These are phyloP conservation scores for Moricandia moricandioides DNA, from an alignment of 345 rosid species.

Conservation along the genomic window DNA sequence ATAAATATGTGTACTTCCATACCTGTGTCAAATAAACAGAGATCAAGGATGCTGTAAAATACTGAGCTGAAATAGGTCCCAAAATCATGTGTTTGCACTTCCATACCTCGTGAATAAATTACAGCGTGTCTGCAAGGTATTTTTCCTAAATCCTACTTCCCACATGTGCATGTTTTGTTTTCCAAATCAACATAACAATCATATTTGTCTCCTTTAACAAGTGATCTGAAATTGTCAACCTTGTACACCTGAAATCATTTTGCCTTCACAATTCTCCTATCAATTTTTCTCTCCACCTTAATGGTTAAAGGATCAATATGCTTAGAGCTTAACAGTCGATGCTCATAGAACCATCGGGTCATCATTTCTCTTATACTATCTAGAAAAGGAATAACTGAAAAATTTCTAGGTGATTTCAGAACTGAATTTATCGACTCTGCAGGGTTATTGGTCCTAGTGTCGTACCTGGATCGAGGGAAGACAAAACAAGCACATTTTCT, in stretches of 20 bases:
- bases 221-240: background rate
- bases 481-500: too few relatives aligned
- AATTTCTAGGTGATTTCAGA: background rate
- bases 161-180: too few relatives aligned
- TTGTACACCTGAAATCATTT: background rate
- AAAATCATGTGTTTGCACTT: too few relatives aligned
- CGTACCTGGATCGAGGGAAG: background rate
- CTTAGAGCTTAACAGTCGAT: background rate
- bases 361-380: background rate
- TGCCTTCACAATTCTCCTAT: background rate
- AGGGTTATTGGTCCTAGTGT: background rate
- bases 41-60: background rate
- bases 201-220: too few relatives aligned
- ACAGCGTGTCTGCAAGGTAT: too few relatives aligned
- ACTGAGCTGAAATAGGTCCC: too few relatives aligned
- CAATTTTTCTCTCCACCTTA: background rate
- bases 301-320: background rate
- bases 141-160: too few relatives aligned
- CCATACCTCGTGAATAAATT: background rate
- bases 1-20: background rate
- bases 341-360: background rate
- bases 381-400: background rate
- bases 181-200: too few relatives aligned
- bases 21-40: too few relatives aligned
- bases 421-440: too few relatives aligned